A percentile compares a stretch with the other conserved stretches of the same genome.
These are phyloP conservation scores for Suillus americanus DNA, from an alignment of 768 basidiomycete genomes.

Conservation along the genomic window DNA sequence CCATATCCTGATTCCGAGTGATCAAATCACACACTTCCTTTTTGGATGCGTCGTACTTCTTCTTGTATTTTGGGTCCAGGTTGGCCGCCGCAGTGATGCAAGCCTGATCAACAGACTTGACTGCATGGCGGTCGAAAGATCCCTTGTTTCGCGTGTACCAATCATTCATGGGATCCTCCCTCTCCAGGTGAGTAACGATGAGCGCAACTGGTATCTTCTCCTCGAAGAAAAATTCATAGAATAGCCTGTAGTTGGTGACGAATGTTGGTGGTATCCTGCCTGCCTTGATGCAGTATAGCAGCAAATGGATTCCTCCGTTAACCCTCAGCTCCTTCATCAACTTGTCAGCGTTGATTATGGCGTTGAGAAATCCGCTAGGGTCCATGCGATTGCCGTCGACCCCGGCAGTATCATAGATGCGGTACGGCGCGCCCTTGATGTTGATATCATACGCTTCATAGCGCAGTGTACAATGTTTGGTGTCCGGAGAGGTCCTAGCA, in stretches of 20 bases:
- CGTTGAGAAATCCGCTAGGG: constrained; percentile 19
- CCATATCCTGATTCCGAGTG: not conserved
- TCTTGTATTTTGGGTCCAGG: constrained; percentile 16
- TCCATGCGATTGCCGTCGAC: constrained; percentile 1
- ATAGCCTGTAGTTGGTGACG: constrained; percentile 33
- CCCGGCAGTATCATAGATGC: constrained; percentile 8
- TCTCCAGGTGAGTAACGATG: constrained; percentile 31
- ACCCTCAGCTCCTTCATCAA: constrained; percentile 30
- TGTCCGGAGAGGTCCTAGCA: constrained; percentile 34
- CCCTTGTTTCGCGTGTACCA: constrained; percentile 22
- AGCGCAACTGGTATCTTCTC: constrained; percentile 31
- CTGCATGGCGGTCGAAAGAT: constrained; percentile 2
- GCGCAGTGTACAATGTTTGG: constrained; percentile 37
- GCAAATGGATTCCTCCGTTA: constrained; percentile 26
- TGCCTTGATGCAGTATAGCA: constrained; percentile 31
- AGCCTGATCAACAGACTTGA: constrained; percentile 4
- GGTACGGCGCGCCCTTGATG: constrained; percentile 20
- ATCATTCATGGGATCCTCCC: constrained; percentile 19
- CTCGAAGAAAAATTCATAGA: constrained; percentile 40
- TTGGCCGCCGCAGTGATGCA: constrained; percentile 12
- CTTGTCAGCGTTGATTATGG: constrained; percentile 26
- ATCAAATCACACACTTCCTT: not conserved
- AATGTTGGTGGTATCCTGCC: constrained; percentile 25
- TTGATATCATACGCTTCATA: constrained; percentile 24
- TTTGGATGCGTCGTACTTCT: constrained; percentile 8